A percentile compares a stretch with the other conserved stretches of the same genome.
Conservation (phyloP, 257 asterid genomes). For the Linaria vulgaris region DNA sequence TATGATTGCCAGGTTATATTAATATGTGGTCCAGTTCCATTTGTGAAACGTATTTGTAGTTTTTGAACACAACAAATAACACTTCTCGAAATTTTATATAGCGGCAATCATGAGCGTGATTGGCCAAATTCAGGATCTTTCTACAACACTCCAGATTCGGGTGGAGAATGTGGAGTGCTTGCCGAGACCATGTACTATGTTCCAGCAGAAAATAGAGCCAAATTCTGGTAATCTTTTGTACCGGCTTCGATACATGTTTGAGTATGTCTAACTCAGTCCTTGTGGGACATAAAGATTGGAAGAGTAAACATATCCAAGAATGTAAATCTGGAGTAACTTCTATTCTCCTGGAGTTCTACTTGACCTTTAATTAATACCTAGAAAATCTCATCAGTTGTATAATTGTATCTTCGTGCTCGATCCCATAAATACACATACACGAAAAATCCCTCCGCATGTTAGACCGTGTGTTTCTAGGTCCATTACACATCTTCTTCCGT, state of each 20-base stretch:
- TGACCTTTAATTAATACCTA: too few relatives aligned
- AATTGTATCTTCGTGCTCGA: too few relatives aligned
- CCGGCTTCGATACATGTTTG: not conserved
- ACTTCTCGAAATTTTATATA: conserved; percentile 20
- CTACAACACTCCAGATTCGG: conserved; percentile 38
- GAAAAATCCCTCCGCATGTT: too few relatives aligned
- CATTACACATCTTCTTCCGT: too few relatives aligned
- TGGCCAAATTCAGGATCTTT: conserved; percentile 47
- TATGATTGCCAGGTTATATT: conserved; percentile 50
- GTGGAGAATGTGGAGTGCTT: conserved; percentile 58
- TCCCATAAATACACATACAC: too few relatives aligned
- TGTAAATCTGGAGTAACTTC: too few relatives aligned
- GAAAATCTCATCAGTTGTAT: too few relatives aligned
- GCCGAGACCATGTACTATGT: conserved; percentile 50
- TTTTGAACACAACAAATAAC: not conserved
- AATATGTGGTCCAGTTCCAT: not conserved
- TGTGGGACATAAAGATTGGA: too few relatives aligned
- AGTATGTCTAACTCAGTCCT: too few relatives aligned
- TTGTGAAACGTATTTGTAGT: not conserved
- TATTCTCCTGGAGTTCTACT: too few relatives aligned
- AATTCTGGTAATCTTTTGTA: conserved; percentile 41
- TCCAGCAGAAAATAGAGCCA: conserved; percentile 52
- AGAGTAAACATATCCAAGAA: too few relatives aligned
- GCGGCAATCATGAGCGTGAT: conserved; percentile 56
- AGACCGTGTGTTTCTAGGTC: too few relatives aligned